A percentile compares a stretch with the other conserved stretches of the same genome.
These are phyloP conservation scores for Royoungia palumana DNA, from an alignment of 768 basidiomycete genomes.

Conservation along the genomic window DNA sequence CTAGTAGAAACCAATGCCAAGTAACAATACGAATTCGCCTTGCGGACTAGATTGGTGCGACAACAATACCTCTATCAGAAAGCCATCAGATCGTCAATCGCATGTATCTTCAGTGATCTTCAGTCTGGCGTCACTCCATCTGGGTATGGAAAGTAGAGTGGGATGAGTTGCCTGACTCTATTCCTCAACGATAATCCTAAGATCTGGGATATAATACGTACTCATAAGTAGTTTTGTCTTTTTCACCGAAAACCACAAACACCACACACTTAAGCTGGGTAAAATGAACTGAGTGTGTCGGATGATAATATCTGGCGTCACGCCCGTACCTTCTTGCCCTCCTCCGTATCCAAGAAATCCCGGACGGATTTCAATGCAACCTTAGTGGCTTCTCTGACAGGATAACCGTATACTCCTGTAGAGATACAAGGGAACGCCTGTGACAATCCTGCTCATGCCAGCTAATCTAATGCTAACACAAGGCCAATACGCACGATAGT, in stretches of 20 bases:
- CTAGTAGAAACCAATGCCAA: too few relatives aligned
- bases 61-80: neutral
- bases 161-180: conserved; percentile 45
- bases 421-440: conserved; percentile 83
- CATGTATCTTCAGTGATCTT: neutral
- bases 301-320: neutral
- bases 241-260: conserved; percentile 68
- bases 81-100: neutral
- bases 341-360: conserved; percentile 52
- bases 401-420: conserved; percentile 78
- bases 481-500: conserved; percentile 50
- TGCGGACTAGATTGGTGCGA: too few relatives aligned
- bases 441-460: neutral
- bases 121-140: neutral
- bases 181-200: neutral
- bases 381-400: conserved; percentile 66
- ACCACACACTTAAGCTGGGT: conserved; percentile 64
- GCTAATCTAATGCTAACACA: neutral
- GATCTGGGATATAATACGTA: conserved; percentile 34
- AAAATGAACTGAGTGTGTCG: neutral
- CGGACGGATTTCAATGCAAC: conserved; percentile 63
- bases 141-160: conserved; percentile 57
- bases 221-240: conserved; percentile 64
- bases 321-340: conserved; percentile 39
- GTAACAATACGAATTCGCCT: too few relatives aligned